Evolutionary conservation across 306 rosid genomes (phyloP), one percentile per base, ranked within the genome.

Genomic region (Sindora glabra): DNA sequence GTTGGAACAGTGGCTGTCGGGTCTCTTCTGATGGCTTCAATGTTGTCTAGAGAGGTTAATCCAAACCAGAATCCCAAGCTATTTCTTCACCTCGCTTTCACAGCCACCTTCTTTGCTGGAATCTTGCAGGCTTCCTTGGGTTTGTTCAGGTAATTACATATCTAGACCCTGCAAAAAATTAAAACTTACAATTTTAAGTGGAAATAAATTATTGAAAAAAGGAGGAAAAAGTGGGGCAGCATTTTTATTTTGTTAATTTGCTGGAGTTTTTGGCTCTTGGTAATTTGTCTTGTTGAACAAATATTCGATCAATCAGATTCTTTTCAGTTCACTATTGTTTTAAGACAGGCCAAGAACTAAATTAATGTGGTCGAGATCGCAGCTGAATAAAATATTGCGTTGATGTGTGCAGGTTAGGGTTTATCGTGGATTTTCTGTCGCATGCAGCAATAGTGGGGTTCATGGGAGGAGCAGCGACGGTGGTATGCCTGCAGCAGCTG

Each of bases 381-480:
- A n/a, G n/a, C n/a, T n/a, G n/a, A n/a, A n/a, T n/a, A n/a, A n/a
- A n/a, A n/a, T n/a, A n/a, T n/a, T n/a, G n/a, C n/a, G n/a, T n/a
- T n/a, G n/a, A n/a, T n/a, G n/a, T n/a, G n/a, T n/a, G n/a, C 85
- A 89, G 96, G 82, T 62, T 92, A 57, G 99, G 99, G 65, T 84
- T 92, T 30, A 73, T 92, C 22, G 95, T 92, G 82, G 97, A 92
- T 78, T 92, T 92, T 62, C 72, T 92, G 49, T 92, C 99, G 61
- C 96, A 92, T 69, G 95, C 99, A 59, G 76, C 97, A 5, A 89
- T 92, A 53, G 85, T 89, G 37, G 99, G 99, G 63, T 92, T 92
- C 86, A 92, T 89, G 99, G 96, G 84, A 10, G 99, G 99, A 62
- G 96, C 99, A 23, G 99, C 99, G 13, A 89, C 95, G 0, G 94